Evolutionary conservation across 176 grass and related monocot species (phyloP).

Genomic region (Triticum timopheevii): DNA sequence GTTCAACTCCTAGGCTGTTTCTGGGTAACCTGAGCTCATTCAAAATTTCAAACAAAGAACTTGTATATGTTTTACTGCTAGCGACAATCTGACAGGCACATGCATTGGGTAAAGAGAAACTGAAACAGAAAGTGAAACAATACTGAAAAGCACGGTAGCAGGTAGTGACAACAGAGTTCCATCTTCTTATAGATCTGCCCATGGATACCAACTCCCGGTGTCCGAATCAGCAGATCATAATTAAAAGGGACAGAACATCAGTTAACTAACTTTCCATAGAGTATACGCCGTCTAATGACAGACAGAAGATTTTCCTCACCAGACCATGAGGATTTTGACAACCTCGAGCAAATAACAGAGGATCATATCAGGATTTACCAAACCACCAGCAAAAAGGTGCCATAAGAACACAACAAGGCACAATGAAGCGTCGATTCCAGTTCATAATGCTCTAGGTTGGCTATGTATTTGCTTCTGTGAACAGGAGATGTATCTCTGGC

Average conservation of each 20-base stretch:
- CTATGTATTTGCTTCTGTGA: conserved; percentile 25
- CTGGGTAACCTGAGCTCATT: too few relatives aligned
- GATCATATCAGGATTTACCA: conserved; percentile 15
- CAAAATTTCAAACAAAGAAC: too few relatives aligned
- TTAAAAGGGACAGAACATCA: neutral
- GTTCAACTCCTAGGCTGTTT: neutral
- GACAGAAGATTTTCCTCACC: neutral
- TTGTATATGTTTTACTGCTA: neutral
- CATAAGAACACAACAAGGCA: conserved; percentile 3
- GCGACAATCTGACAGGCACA: neutral
- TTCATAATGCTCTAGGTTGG: neutral
- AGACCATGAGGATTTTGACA: neutral
- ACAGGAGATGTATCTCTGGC: conserved; percentile 26
- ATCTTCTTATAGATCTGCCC: neutral
- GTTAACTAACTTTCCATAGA: neutral
- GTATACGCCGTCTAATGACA: neutral
- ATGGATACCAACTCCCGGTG: neutral
- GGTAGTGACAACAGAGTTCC: neutral
- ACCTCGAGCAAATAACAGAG: neutral
- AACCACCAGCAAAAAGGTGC: conserved; percentile 11
- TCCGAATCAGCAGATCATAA: neutral
- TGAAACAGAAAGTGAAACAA: neutral
- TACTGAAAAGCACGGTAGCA: conserved; percentile 16
- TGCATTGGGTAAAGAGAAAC: neutral
- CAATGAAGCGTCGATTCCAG: neutral